Percentiles rank a stretch among this genome's conserved stretches.
These are phyloP conservation scores for Clavispora phyllophila DNA, from an alignment of 805 yeast species.

Conservation along the genomic window DNA sequence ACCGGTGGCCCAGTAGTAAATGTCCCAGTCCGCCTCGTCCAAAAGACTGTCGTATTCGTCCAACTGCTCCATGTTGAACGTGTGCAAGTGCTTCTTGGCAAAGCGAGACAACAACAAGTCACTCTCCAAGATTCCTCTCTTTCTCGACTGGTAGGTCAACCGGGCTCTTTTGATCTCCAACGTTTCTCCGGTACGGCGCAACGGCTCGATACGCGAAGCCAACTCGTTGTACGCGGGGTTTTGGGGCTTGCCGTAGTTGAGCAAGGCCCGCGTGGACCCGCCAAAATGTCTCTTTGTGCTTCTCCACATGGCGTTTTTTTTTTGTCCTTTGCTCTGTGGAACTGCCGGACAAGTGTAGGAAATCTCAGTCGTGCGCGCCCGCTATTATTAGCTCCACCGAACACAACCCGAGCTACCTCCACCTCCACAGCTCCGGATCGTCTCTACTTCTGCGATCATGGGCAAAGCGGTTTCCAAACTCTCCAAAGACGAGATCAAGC, in stretches of 20 bases:
- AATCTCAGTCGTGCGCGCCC: conserved; percentile 1
- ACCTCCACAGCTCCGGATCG: background rate
- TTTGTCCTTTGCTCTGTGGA: no score
- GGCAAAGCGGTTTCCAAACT: conserved; percentile 93
- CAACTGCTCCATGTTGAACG: conserved; percentile 58
- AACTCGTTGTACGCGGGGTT: conserved; percentile 38
- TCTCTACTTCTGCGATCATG: conserved; percentile 45
- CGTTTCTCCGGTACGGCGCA: conserved; percentile 69
- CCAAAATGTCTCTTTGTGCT: background rate
- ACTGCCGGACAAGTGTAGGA: no score
- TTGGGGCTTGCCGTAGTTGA: conserved; percentile 37
- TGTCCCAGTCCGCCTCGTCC: conserved; percentile 98
- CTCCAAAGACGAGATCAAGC: conserved; percentile 82
- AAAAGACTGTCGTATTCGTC: conserved; percentile 81
- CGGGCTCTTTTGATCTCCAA: conserved; percentile 79
- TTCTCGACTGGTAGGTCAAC: conserved; percentile 83
- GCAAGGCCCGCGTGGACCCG: conserved; percentile 10
- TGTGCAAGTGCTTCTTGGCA: conserved; percentile 66
- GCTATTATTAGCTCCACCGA: background rate
- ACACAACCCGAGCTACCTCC: no score
- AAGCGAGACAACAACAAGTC: conserved; percentile 81
- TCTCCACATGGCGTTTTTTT: background rate
- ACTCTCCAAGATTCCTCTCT: conserved; percentile 92
- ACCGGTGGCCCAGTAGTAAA: conserved; percentile 94
- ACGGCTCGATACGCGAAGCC: conserved; percentile 69